Evolutionary conservation across 768 basidiomycete species (phyloP).

Genomic region (Ramaria rubella): DNA sequence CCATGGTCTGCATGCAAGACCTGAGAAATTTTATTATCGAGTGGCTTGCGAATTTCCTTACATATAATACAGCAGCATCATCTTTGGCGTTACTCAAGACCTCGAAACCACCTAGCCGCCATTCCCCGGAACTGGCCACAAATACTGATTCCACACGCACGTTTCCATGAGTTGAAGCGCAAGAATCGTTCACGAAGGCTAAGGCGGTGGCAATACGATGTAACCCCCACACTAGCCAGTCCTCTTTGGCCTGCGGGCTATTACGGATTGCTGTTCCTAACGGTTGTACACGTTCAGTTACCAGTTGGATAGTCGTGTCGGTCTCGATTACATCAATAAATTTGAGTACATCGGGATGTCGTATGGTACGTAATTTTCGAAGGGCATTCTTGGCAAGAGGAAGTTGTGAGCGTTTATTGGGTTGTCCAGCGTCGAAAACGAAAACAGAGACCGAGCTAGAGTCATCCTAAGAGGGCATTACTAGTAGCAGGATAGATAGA

Average conservation of each 20-base stretch:
- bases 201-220: conserved; percentile 86
- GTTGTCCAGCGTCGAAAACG: conserved; percentile 75
- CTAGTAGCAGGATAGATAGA: neutral
- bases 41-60: conserved; percentile 33
- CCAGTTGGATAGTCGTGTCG: conserved; percentile 80
- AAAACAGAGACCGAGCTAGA: conserved; percentile 81
- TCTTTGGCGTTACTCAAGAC: conserved; percentile 80
- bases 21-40: conserved; percentile 6
- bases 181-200: conserved; percentile 82
- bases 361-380: conserved; percentile 80
- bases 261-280: conserved; percentile 54
- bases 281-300: conserved; percentile 90
- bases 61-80: conserved; percentile 71
- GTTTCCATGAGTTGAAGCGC: conserved; percentile 77
- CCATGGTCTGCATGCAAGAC: conserved; percentile 49
- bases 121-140: conserved; percentile 89
- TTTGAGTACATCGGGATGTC: conserved; percentile 94
- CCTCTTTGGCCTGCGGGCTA: conserved; percentile 60
- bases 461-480: conserved; percentile 64
- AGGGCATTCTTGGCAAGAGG: conserved; percentile 85
- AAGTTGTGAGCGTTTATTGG: conserved; percentile 49
- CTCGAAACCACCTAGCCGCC: conserved; percentile 95
- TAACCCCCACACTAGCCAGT: conserved; percentile 92
- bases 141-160: conserved; percentile 73
- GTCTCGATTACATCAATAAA: conserved; percentile 93